These are phyloP conservation scores for Pichia inconspicua DNA, from an alignment of 1,139 yeast genomes.

Conservation along the genomic window DNA sequence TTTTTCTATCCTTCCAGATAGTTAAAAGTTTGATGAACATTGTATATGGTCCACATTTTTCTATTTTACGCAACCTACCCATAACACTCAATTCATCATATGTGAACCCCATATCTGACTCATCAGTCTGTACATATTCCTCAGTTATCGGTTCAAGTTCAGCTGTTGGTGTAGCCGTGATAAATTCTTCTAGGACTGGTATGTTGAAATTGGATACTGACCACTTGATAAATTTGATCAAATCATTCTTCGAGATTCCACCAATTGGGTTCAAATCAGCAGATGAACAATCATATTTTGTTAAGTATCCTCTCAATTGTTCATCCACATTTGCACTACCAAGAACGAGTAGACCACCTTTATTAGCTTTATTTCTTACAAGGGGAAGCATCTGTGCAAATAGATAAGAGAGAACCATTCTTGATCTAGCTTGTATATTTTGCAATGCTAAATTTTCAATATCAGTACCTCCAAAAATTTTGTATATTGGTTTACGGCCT, in stretches of 20 bases:
- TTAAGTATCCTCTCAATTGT: conserved; percentile 86
- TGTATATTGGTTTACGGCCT: conserved; percentile 80
- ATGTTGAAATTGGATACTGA: conserved; percentile 61
- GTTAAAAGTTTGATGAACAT: conserved; percentile 87
- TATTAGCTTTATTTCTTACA: conserved; percentile 62
- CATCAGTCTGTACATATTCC: conserved; percentile 90
- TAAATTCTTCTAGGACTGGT: conserved; percentile 70
- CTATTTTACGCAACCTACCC: conserved; percentile 87
- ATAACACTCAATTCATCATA: conserved; percentile 87
- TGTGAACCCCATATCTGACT: conserved; percentile 96
- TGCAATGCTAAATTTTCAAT: conserved; percentile 91
- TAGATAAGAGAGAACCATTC: conserved; percentile 90
- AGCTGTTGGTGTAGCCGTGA: conserved; percentile 93
- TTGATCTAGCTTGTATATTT: conserved; percentile 87
- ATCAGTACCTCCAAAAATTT: conserved; percentile 86
- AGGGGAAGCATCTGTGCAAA: conserved; percentile 95
- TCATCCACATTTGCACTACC: conserved; percentile 99
- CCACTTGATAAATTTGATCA: conserved; percentile 77
- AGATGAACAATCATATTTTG: conserved; percentile 93
- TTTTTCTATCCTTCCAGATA: conserved; percentile 80
- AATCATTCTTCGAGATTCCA: conserved; percentile 88
- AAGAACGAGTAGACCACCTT: conserved; percentile 77
- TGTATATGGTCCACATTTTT: conserved; percentile 92
- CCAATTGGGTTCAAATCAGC: conserved; percentile 98
- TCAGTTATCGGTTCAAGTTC: conserved; percentile 94